Evolutionary conservation across 2,329 filamentous ascomycete genomes (phyloP).

Genomic region (Reticulascus tulasneorum): DNA sequence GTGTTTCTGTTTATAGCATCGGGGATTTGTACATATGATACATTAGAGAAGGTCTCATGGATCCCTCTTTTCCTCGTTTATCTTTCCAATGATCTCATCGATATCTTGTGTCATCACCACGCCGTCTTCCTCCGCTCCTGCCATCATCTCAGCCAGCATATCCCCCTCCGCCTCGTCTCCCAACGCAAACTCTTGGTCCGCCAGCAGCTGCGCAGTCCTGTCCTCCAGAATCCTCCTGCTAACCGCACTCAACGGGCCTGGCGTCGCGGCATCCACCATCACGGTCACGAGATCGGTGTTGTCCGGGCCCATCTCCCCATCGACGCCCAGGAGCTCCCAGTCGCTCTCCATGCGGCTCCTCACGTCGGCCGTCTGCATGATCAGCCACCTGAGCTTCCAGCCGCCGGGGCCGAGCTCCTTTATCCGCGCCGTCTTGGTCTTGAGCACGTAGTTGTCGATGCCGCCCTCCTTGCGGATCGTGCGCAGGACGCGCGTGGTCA

Average conservation of each 20-base stretch:
- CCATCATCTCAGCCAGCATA: constrained; percentile 28
- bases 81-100: background rate
- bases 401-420: constrained; percentile 85
- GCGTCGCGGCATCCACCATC: constrained; percentile 37
- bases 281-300: constrained; percentile 34
- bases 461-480: constrained; percentile 83
- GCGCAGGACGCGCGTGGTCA: constrained; percentile 66
- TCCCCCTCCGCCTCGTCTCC: constrained; percentile 32
- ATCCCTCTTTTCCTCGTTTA: background rate
- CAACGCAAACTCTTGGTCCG: constrained; percentile 43
- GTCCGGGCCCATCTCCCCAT: constrained; percentile 30
- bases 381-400: constrained; percentile 83
- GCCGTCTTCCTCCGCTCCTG: constrained; percentile 25
- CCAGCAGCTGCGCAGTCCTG: constrained; percentile 35
- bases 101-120: constrained; percentile 2
- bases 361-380: constrained; percentile 73
- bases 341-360: constrained; percentile 63
- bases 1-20: constrained; percentile 1
- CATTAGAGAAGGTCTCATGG: background rate
- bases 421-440: constrained; percentile 71
- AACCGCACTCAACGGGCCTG: constrained; percentile 29
- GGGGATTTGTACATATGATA: constrained; percentile 15
- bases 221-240: constrained; percentile 25
- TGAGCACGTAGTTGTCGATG: constrained; percentile 86
- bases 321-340: constrained; percentile 61